A percentile compares a stretch with the other conserved stretches of the same genome.
phyloP scores from a whole-genome alignment of 2,329 filamentous ascomycete genomes.

The Pseudopithomyces chartarum region DNA sequence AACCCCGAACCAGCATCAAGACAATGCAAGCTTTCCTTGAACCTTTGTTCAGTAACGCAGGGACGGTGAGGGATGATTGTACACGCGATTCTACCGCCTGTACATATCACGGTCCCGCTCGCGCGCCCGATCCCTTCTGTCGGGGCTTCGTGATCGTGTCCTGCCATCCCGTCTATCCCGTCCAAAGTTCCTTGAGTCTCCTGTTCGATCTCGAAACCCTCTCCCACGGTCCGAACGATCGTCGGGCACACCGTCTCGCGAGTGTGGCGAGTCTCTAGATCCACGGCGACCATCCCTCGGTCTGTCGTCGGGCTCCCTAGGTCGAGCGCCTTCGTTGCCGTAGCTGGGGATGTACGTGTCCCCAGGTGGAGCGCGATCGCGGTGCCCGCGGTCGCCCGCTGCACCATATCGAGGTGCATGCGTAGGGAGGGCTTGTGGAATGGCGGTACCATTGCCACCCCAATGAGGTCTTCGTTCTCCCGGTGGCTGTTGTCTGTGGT shows the following conservation, averaged over 20 bases:
- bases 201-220: conserved; percentile 28
- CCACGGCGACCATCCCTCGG: conserved; percentile 32
- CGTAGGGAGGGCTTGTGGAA: conserved; percentile 40
- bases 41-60: neutral
- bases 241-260: conserved; percentile 35
- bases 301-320: conserved; percentile 35
- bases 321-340: conserved; percentile 22
- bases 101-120: conserved; percentile 37
- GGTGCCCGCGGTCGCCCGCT: conserved; percentile 25
- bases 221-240: conserved; percentile 36
- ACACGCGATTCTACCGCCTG: conserved; percentile 13
- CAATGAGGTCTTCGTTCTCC: conserved; percentile 39
- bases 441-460: conserved; percentile 37
- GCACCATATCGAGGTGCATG: conserved; percentile 41
- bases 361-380: conserved; percentile 26
- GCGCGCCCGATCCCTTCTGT: conserved; percentile 33
- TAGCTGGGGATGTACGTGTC: conserved; percentile 56
- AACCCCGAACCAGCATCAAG: neutral
- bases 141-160: conserved; percentile 43
- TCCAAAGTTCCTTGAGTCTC: conserved; percentile 29
- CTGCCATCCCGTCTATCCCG: conserved; percentile 36
- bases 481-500: conserved; percentile 40
- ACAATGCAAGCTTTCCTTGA: neutral
- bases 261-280: conserved; percentile 42
- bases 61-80: neutral